Percentiles rank a stretch among this genome's conserved stretches.
phyloP scores from a whole-genome alignment of 345 rosid species.

The Pseudoturritis turrita region DNA sequence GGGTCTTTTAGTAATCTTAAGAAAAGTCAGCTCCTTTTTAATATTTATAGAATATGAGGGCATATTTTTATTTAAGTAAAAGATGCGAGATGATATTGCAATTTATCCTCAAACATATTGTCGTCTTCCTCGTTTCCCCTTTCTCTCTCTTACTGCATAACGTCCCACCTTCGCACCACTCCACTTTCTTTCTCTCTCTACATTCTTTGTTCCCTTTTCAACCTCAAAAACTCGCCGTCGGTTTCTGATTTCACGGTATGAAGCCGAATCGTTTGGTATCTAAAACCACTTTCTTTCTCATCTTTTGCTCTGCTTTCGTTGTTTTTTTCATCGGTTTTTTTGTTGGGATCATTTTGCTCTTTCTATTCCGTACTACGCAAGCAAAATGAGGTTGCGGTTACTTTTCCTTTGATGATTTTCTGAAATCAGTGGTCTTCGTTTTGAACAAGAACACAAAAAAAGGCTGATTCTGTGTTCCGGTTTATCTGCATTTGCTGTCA shows the following conservation, averaged over 20 bases:
- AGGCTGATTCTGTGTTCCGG: background rate
- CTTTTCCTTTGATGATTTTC: background rate
- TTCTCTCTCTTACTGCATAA: background rate
- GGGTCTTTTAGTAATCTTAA: background rate
- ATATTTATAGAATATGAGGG: background rate
- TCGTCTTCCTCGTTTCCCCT: slow-evolving; percentile 7
- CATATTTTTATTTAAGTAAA: background rate
- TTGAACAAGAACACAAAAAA: background rate
- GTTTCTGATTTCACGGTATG: background rate
- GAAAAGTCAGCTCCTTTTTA: background rate
- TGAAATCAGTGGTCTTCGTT: background rate
- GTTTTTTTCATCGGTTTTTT: background rate
- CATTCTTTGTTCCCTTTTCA: background rate
- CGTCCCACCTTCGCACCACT: background rate
- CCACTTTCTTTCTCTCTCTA: background rate
- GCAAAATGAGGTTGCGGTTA: background rate
- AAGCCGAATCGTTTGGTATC: background rate
- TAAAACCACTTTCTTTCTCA: background rate
- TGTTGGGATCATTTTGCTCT: slow-evolving; percentile 1
- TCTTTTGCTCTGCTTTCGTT: background rate
- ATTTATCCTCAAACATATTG: background rate
- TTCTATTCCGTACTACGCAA: slow-evolving; percentile 14
- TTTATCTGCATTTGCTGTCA: background rate
- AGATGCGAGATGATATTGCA: background rate
- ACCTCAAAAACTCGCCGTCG: background rate